Conservation (phyloP, 768 basidiomycete species). For the Pholiota molesta region DNA sequence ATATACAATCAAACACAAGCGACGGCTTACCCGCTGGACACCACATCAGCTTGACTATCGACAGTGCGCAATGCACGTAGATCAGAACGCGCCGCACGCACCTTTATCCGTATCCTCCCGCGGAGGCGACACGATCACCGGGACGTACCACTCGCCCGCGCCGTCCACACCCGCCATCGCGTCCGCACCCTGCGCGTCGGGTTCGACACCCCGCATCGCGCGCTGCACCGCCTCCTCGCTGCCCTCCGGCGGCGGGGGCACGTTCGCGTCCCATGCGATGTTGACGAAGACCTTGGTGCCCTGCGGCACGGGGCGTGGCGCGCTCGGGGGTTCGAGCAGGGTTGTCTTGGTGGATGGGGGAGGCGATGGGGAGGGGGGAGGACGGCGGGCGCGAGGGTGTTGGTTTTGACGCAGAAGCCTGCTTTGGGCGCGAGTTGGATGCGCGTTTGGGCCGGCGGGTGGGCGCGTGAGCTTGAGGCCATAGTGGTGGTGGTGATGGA, state of each 20-base stretch:
- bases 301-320: constrained; percentile 39
- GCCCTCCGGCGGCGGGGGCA: constrained; percentile 70
- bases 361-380: constrained; percentile 26
- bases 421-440: constrained; percentile 57
- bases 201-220: constrained; percentile 53
- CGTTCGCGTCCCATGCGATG: constrained; percentile 67
- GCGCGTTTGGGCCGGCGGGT: constrained; percentile 10
- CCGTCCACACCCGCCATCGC: constrained; percentile 23
- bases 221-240: constrained; percentile 59
- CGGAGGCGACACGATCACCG: constrained; percentile 68
- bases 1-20: constrained; percentile 76
- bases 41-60: constrained; percentile 3
- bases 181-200: background rate
- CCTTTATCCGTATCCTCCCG: constrained; percentile 73
- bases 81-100: constrained; percentile 27
- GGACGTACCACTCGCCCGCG: constrained; percentile 61
- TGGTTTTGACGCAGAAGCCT: constrained; percentile 74
- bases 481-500: background rate
- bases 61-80: constrained; percentile 1
- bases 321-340: constrained; percentile 29
- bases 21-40: constrained; percentile 67
- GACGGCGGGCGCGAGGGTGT: constrained; percentile 42
- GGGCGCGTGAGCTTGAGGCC: background rate
- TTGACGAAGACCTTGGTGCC: constrained; percentile 75
- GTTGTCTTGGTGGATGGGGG: constrained; percentile 12